These are phyloP conservation scores for Coprinopsis sp. DNA, from an alignment of 768 basidiomycete genomes.

Conservation along the genomic window DNA sequence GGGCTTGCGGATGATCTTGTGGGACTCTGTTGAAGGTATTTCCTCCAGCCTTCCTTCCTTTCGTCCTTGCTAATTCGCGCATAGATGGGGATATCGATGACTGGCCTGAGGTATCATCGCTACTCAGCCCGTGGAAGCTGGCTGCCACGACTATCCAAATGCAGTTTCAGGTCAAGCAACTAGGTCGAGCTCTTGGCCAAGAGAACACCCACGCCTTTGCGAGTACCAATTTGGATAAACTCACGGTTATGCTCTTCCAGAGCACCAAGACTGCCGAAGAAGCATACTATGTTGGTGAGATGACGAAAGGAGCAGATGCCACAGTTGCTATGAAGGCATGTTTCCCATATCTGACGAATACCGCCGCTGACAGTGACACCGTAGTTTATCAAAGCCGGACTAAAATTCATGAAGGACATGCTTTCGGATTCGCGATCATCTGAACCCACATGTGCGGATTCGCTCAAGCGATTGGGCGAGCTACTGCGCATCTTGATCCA, in stretches of 20 bases:
- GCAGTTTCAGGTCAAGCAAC: constrained; percentile 68
- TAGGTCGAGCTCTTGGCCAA: constrained; percentile 62
- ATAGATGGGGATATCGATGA: constrained; percentile 48
- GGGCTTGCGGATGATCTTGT: constrained; percentile 62
- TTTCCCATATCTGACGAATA: no score
- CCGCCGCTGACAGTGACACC: no score
- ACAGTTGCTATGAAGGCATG: constrained; percentile 64
- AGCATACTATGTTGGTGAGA: constrained; percentile 80
- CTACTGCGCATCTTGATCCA: constrained; percentile 65
- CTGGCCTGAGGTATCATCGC: constrained; percentile 57
- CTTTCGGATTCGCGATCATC: constrained; percentile 30
- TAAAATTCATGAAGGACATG: constrained; percentile 59
- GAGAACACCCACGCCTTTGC: constrained; percentile 52
- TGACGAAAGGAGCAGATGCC: constrained; percentile 65
- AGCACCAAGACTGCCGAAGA: constrained; percentile 74
- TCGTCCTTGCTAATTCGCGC: not conserved
- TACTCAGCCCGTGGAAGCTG: constrained; percentile 81
- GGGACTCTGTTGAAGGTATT: constrained; percentile 58
- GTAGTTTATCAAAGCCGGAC: constrained; percentile 73
- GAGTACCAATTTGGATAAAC: constrained; percentile 58
- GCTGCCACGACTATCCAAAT: constrained; percentile 77
- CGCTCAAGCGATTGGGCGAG: constrained; percentile 56
- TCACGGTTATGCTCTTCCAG: constrained; percentile 64
- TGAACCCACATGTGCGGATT: constrained; percentile 29
- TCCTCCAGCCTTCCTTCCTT: constrained; percentile 5